Evolutionary conservation across 768 basidiomycete genomes (phyloP), one percentile per base, ranked within the genome.

Genomic region (Nidula microcarpa): DNA sequence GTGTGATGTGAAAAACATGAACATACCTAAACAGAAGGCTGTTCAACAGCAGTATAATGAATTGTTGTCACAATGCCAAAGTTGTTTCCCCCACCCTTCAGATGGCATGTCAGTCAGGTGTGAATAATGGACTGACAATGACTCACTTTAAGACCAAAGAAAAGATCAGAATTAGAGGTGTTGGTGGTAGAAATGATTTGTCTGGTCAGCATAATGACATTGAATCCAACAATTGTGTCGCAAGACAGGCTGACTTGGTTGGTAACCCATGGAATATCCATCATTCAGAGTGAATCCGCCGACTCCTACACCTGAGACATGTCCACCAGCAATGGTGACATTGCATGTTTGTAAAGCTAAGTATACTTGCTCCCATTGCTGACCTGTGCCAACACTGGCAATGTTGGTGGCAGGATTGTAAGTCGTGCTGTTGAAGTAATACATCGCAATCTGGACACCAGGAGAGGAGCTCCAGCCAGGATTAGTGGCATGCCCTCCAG

Each of bases 11-110:
- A 23, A 23, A 23, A 23, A 23, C 23, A 23, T 23, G 23, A 23
- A 23, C 23, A 3, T 23, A 23, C 23, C 23, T 3, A 23, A 23
- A 23, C 23, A 23, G 23, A 23, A 23, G 23, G 3, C 23, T 23
- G 23, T 23, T 23, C 23, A 23, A 23, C 23, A 3, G 23, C 23
- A 23, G 23, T 3, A 23, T 23, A 23, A 41, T 16, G 39, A 41
- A 41, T 41, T 4, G 3, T 11, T 16, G 11, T 11, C 11, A 41
- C 11, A 41, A 11, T 49, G 50, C 70, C 75, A 53, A 84, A 86
- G 55, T 87, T 87, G 56, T 87, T 85, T 57, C 73, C 62, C 7
- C 84, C 85, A 33, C 85, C 86, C 80, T 85, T 55, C 1, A 11
- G 16, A 41, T 4, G 33, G 36, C 23, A 36, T 3, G 23, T 23